A percentile compares a stretch with the other conserved stretches of the same genome.
Evolutionary conservation across 1,284 basidiomycete species (phyloP).

Genomic region (Lentinus polychrous): DNA sequence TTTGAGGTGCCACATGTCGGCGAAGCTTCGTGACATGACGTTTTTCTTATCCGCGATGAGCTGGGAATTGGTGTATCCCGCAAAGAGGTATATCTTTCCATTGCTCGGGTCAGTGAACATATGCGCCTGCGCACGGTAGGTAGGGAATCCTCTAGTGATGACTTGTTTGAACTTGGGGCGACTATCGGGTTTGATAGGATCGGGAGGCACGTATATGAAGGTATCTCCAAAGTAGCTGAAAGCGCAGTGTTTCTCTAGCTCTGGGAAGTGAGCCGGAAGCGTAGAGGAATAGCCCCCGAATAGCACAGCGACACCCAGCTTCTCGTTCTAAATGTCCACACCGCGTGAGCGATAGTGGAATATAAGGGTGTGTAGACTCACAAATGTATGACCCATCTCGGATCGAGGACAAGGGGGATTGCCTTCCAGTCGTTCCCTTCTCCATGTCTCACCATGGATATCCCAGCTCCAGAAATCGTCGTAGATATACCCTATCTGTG

Average conservation of each 20-base stretch:
- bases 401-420: conserved; percentile 32
- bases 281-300: conserved; percentile 35
- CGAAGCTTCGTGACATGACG: conserved; percentile 25
- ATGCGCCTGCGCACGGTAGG: conserved; percentile 25
- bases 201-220: conserved; percentile 24
- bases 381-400: conserved; percentile 31
- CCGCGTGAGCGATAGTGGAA: background rate
- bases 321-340: conserved; percentile 25
- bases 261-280: conserved; percentile 19
- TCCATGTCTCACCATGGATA: conserved; percentile 29
- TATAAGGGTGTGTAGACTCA: conserved; percentile 15
- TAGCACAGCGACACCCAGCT: conserved; percentile 25
- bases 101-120: conserved; percentile 26
- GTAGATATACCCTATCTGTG: conserved; percentile 21
- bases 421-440: conserved; percentile 28
- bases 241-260: conserved; percentile 17
- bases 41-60: conserved; percentile 24
- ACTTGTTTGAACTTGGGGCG: conserved; percentile 24
- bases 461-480: conserved; percentile 38
- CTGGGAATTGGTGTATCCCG: conserved; percentile 30
- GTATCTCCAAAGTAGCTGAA: conserved; percentile 33
- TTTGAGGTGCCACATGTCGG: conserved; percentile 34
- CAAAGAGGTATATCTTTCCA: conserved; percentile 31
- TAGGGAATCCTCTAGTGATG: conserved; percentile 27
- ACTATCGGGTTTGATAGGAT: background rate